Base-by-base conservation (phyloP, 164 flowering plant genomes). In the Kalanchoe fedtschenkoi region DNA sequence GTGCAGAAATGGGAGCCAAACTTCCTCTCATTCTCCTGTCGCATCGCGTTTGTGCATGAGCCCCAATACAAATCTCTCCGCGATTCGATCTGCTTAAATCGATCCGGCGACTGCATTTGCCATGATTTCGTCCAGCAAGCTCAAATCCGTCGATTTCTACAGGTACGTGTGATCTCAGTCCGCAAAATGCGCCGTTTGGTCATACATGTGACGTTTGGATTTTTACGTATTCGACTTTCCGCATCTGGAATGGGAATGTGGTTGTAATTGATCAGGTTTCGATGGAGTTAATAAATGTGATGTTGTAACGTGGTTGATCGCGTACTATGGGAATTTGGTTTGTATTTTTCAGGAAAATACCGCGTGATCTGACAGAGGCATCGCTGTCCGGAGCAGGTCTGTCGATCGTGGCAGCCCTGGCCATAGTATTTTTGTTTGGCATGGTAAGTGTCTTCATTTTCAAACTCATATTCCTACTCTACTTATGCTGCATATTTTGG, bases 311-410 rank as follows among this genome's bases (percentile, higher is more conserved):
- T 43, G 24, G n/a, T n/a, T 43, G 28, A 2, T 26, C n/a, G n/a
- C n/a, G n/a, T n/a, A n/a, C n/a, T n/a, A n/a, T n/a, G n/a, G n/a
- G n/a, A n/a, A n/a, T n/a, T n/a, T n/a, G n/a, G n/a, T 24, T 51
- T 51, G 24, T 26, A 10, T 24, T 51, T 24, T 69, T 42, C 87
- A 92, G 99, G 77, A 90, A 93, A 78, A 93, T 93, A 64, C 99
- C 99, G 1, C 72, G 96, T 69, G 99, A 93, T 83, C 83, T 95
- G 79, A 95, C 99, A 0, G 99, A 95, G 76, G 99, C 99, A 39
- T 87, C 99, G 58, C 60, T 95, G 39, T 95, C 99, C 37, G 99
- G 99, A 75, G 99, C 97, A 38, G 99, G 97, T 38, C 76, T 95
- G 72, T 95, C 99, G 53, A 84, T 95, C 33, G 38, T 87, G 71